Percentiles rank a stretch among this genome's conserved stretches.
Conservation (phyloP, 768 basidiomycete genomes). For the Leucogyrophana mollusca region DNA sequence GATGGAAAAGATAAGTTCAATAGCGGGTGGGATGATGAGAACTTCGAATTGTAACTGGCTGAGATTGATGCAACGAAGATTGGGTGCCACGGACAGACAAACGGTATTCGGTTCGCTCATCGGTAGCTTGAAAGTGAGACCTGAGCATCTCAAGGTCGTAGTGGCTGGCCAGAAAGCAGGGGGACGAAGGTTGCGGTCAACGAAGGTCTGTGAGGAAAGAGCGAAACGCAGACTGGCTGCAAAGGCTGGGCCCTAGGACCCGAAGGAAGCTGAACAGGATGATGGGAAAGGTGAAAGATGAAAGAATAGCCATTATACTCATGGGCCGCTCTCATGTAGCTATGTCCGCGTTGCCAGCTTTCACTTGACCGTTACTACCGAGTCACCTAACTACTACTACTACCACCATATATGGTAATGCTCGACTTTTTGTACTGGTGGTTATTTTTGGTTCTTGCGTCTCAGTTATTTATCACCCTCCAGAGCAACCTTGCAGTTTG, state of each 20-base stretch:
- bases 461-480: too few species aligned
- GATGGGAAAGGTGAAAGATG: conserved; percentile 26
- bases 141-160: conserved; percentile 33
- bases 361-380: not conserved
- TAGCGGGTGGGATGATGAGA: conserved; percentile 59
- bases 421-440: not conserved
- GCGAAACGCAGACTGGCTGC: conserved; percentile 51
- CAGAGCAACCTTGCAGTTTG: too few species aligned
- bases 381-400: conserved; percentile 7
- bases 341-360: conserved; percentile 13
- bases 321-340: not conserved
- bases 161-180: conserved; percentile 24
- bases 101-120: conserved; percentile 47
- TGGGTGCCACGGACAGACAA: conserved; percentile 70
- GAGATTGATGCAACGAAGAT: conserved; percentile 67
- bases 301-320: conserved; percentile 8
- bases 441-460: not conserved
- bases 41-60: conserved; percentile 42
- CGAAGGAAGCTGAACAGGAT: conserved; percentile 10
- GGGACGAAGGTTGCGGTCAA: conserved; percentile 11
- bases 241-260: conserved; percentile 6
- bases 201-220: conserved; percentile 31
- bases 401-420: not conserved
- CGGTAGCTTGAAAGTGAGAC: conserved; percentile 15
- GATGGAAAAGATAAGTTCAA: conserved; percentile 62